Evolutionary conservation across 352 stramenopile genomes (phyloP), one percentile per base, ranked within the genome.

Genomic region (Globisporangium rhizosaccharum): DNA sequence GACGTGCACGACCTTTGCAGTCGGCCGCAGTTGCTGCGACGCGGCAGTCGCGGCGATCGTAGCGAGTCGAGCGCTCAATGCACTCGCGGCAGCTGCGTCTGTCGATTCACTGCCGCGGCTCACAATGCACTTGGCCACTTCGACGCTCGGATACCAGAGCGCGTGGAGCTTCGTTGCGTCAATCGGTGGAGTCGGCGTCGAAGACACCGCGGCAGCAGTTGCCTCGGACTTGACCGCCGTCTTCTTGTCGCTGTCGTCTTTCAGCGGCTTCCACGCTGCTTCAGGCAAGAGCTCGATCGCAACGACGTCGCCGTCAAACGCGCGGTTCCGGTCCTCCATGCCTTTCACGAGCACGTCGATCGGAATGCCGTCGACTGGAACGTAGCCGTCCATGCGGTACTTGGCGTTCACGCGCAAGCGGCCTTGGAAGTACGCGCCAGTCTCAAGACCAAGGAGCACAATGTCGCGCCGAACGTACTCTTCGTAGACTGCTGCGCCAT

Each of bases 251-350:
- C 46, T 50, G n/a, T 42, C 42, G 6, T 69, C 57, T 7, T 70
- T 68, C 23, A 84, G 25, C 25, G 65, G 52, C 57, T 87, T 87
- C 78, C 78, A 96, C 42, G 85, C 58, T 5, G 70, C 58, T 42
- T 86, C 70, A 0, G 76, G 67, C 18, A 75, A 59, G 2, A 94
- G 36, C 53, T 83, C 56, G 45, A 96, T 60, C 1, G 70, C 83
- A 14, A 96, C 85, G 15, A 93, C 61, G 58, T 95, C 87, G n/a
- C 83, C 76, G 49, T 95, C 77, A 51, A 96, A 64, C 1, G 76
- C 85, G 20, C 86, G 82, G 45, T 94, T 95, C 2, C 85, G 78
- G 53, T 88, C 73, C 33, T 73, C 63, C 53, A 85, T 74, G 7
- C 82, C 83, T 53, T 92, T 78, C 5, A 94, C 70, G 18, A 92